Percentiles rank a stretch among this genome's conserved stretches.
Conservation (phyloP, 371 early-diverging fungal genomes). For the Capillidium heterosporum region DNA sequence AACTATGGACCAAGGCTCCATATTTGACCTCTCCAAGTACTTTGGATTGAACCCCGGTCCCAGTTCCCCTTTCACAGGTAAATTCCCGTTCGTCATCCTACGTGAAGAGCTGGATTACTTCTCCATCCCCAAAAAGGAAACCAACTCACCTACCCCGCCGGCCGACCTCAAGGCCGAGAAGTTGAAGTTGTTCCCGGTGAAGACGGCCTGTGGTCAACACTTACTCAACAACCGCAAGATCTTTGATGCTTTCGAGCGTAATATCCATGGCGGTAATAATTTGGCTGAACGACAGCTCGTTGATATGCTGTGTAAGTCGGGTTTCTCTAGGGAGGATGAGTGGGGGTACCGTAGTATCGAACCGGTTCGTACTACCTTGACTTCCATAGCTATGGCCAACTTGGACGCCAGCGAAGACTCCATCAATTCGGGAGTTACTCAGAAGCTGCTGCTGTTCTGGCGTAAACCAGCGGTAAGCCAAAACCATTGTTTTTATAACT, state of each 20-base stretch:
- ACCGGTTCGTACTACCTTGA: conserved; percentile 40
- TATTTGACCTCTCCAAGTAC: conserved; percentile 2
- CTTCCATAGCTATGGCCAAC: conserved; percentile 48
- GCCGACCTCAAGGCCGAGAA: conserved; percentile 13
- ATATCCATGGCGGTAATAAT: conserved; percentile 31
- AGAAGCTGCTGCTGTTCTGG: conserved; percentile 63
- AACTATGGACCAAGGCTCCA: too few species aligned
- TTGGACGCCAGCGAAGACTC: conserved; percentile 52
- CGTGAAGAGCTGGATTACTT: conserved; percentile 43
- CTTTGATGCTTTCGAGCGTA: conserved; percentile 57
- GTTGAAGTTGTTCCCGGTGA: conserved; percentile 21
- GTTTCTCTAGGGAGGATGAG: conserved; percentile 45
- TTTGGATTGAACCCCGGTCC: conserved; percentile 17
- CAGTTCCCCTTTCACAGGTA: conserved; percentile 38
- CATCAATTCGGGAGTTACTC: conserved; percentile 56
- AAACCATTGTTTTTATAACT: neutral
- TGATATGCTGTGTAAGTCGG: conserved; percentile 73
- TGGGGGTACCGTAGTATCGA: conserved; percentile 67
- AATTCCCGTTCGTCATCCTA: conserved; percentile 34
- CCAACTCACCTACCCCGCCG: conserved; percentile 8
- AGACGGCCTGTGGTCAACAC: conserved; percentile 37
- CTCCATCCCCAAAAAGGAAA: conserved; percentile 23
- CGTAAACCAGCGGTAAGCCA: conserved; percentile 59
- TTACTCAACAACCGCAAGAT: conserved; percentile 43
- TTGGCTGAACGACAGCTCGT: conserved; percentile 66